Conservation (phyloP, 2,329 filamentous ascomycete species). For the Zymoseptoria brevis region DNA sequence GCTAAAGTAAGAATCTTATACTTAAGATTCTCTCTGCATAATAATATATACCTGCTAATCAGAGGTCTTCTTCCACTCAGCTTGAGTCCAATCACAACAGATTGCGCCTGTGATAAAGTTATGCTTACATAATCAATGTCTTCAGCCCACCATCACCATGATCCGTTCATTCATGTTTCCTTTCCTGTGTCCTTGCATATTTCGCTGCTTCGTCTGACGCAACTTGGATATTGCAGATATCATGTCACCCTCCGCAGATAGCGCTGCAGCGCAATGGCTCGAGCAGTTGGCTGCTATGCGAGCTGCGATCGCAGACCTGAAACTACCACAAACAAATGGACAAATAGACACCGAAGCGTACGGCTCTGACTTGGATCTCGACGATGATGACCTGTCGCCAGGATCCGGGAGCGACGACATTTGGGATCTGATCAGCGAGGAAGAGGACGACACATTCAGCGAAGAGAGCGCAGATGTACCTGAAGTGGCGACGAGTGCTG, state of each 20-base stretch:
- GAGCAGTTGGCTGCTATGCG: conserved; percentile 80
- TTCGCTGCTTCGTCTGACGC: not conserved
- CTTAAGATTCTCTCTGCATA: too few species aligned
- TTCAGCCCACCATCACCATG: not conserved
- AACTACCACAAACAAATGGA: conserved; percentile 43
- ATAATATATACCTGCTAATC: too few species aligned
- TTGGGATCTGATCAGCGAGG: conserved; percentile 83
- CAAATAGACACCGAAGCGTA: conserved; percentile 35
- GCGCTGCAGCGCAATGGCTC: conserved; percentile 54
- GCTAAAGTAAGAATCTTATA: too few species aligned
- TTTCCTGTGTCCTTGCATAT: not conserved
- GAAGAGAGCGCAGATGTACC: conserved; percentile 52
- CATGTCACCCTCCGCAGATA: conserved; percentile 14
- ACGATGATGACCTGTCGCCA: conserved; percentile 56
- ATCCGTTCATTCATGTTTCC: not conserved
- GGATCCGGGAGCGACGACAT: conserved; percentile 68
- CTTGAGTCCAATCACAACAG: too few species aligned
- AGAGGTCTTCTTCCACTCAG: too few species aligned
- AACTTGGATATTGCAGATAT: not conserved
- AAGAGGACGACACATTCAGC: conserved; percentile 57
- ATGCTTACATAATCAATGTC: not conserved
- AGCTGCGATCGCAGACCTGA: conserved; percentile 67
- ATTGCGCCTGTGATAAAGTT: too few species aligned
- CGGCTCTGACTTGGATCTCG: conserved; percentile 52
- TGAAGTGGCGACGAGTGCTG: conserved; percentile 41